Base-by-base conservation (phyloP, 176 grass and related monocot species). In the Oropetium thomaeum region DNA sequence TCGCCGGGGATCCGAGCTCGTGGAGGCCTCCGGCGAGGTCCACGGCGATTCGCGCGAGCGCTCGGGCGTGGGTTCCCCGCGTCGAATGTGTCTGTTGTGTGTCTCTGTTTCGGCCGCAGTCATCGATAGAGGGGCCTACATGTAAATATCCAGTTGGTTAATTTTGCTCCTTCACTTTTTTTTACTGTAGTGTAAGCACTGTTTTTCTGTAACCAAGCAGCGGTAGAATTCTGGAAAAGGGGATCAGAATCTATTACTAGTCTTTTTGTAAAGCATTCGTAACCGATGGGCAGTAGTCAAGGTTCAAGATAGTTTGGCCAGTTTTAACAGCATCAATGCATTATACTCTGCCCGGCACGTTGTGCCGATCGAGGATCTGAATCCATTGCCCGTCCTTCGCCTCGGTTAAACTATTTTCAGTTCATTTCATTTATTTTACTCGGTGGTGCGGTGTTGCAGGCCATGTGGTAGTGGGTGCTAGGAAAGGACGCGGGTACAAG, bases 1-100 rank as follows among this genome's bases (percentile, higher is more conserved):
- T 78, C 74, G 70, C 85, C 82, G 80, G 76, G 32, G 39, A 89
- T 51, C 77, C 81, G 43, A 67, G 78, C 73, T 80, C 69, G 86
- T 35, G 81, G 35, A 12, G 69, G 73, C 35, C 62, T 4, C 80
- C 75, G 75, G 75, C 72, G 80, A 63, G 62, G 86, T 70, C 86
- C n/a, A 27, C 70, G 86, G 70, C 54, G 76, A 75, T 75, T 79
- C 69, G 80, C 75, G 80, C 53, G 60, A 67, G 41, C 51, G 79
- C 33, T 32, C 35, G 62, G 15, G 5, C 54, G 54, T 38, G 31
- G n/a, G n/a, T n/a, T n/a, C n/a, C 57, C 57, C 48, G 73, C 51
- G 73, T 81, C 53, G 73, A 61, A 61, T 65, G 79, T 55, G 44
- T 71, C 28, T 23, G 15, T 42, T 70, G 58, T 62, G 12, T 26